These are phyloP conservation scores for Grifola frondosa DNA, from an alignment of 1,284 basidiomycete species.

Conservation along the genomic window DNA sequence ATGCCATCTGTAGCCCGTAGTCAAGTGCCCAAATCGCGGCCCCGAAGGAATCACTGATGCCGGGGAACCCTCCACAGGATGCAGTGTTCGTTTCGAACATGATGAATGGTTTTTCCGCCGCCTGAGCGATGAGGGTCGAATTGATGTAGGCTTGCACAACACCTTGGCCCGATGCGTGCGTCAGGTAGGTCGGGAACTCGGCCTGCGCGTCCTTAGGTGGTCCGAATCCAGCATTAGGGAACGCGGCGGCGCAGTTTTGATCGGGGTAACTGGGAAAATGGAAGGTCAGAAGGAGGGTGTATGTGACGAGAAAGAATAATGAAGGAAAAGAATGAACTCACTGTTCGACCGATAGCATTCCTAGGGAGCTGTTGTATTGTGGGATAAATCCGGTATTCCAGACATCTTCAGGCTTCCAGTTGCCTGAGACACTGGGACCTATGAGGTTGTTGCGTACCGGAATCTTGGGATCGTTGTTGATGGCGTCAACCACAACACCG, in stretches of 20 bases:
- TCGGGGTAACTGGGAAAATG: constrained; percentile 46
- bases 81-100: constrained; percentile 57
- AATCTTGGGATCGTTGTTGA: constrained; percentile 42
- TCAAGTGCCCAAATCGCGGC: constrained; percentile 71
- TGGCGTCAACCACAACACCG: constrained; percentile 38
- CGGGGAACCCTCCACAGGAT: constrained; percentile 55
- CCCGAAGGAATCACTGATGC: constrained; percentile 58
- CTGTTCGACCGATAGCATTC: constrained; percentile 49
- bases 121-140: constrained; percentile 43
- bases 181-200: constrained; percentile 53
- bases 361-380: constrained; percentile 37
- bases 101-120: constrained; percentile 18
- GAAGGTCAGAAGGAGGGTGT: neutral
- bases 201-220: constrained; percentile 40
- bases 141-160: constrained; percentile 52
- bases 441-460: constrained; percentile 49
- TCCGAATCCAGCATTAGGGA: constrained; percentile 28
- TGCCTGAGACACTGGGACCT: constrained; percentile 43
- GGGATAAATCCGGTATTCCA: constrained; percentile 48
- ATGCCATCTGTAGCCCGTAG: constrained; percentile 42
- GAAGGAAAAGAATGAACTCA: constrained; percentile 24
- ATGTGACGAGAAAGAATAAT: neutral
- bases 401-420: constrained; percentile 35
- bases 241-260: constrained; percentile 32
- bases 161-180: constrained; percentile 45